These are phyloP conservation scores for Physcia stellaris DNA, from an alignment of 495 filamentous ascomycete species.

Conservation along the genomic window DNA sequence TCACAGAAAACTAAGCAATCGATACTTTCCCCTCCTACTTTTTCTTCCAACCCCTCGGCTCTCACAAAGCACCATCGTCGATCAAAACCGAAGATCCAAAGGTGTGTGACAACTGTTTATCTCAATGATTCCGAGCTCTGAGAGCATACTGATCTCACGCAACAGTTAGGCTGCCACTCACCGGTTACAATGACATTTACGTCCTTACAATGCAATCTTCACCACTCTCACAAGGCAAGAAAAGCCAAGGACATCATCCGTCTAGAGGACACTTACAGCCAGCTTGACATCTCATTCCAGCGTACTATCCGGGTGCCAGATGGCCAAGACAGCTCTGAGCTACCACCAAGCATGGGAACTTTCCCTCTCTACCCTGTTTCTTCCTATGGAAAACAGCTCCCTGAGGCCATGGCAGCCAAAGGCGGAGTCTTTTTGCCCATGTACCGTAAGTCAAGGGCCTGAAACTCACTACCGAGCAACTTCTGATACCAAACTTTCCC, in stretches of 20 bases:
- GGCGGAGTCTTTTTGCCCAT: slow-evolving; percentile 32
- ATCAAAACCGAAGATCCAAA: too few relatives aligned
- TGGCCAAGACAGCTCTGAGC: slow-evolving; percentile 16
- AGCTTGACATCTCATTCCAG: slow-evolving; percentile 16
- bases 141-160: too few relatives aligned
- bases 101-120: too few relatives aligned
- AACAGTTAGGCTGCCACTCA: too few relatives aligned
- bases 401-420: slow-evolving; percentile 21
- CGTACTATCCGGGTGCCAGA: slow-evolving; percentile 35
- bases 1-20: too few relatives aligned
- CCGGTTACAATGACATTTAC: too few relatives aligned
- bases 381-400: slow-evolving; percentile 19
- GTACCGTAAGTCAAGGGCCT: slow-evolving; percentile 14
- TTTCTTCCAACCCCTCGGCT: too few relatives aligned
- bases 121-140: too few relatives aligned
- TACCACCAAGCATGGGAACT: slow-evolving; percentile 23
- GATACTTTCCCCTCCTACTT: too few relatives aligned
- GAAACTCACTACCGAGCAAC: background rate
- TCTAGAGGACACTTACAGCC: background rate
- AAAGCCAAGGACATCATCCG: background rate
- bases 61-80: too few relatives aligned
- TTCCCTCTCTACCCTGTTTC: slow-evolving; percentile 29
- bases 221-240: too few relatives aligned
- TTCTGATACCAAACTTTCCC: background rate
- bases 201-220: too few relatives aligned